These are phyloP conservation scores for Condylostoma magnum DNA, from an alignment of 169 alveolate genomes.

Conservation along the genomic window DNA sequence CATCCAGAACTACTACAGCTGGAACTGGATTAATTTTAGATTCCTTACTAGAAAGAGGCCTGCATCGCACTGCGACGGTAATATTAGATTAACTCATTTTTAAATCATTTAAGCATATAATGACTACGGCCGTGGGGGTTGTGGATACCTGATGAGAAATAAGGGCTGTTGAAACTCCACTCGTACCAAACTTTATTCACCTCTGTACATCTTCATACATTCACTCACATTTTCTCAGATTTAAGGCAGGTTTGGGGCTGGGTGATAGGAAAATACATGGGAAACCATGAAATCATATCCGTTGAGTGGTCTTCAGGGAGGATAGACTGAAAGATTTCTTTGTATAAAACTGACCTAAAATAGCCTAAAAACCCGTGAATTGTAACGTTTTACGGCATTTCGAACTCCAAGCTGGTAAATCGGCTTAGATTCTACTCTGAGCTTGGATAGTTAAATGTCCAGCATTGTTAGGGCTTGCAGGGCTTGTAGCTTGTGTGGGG, in stretches of 20 bases:
- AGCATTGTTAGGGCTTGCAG: constrained; percentile 50
- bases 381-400: constrained; percentile 31
- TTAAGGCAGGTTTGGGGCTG: constrained; percentile 49
- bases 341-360: constrained; percentile 62
- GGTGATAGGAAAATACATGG: constrained; percentile 78
- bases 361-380: constrained; percentile 83
- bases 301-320: constrained; percentile 68
- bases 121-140: constrained; percentile 37
- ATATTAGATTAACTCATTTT: no score
- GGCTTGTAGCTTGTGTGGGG: constrained; percentile 47
- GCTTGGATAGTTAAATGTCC: constrained; percentile 63
- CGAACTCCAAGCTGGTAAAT: constrained; percentile 11
- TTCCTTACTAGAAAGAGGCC: constrained; percentile 15
- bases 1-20: constrained; percentile 3
- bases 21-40: not conserved
- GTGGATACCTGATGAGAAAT: constrained; percentile 21
- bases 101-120: constrained; percentile 23
- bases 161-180: constrained; percentile 45
- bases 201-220: constrained; percentile 63
- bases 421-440: constrained; percentile 18
- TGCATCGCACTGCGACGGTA: not conserved
- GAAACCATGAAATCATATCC: constrained; percentile 83
- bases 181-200: constrained; percentile 81
- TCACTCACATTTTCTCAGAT: constrained; percentile 40
- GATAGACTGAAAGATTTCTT: constrained; percentile 55